A percentile compares a stretch with the other conserved stretches of the same genome.
phyloP scores from a whole-genome alignment of 139 green algal genomes.

The Pseudopediastrum boryanum region DNA sequence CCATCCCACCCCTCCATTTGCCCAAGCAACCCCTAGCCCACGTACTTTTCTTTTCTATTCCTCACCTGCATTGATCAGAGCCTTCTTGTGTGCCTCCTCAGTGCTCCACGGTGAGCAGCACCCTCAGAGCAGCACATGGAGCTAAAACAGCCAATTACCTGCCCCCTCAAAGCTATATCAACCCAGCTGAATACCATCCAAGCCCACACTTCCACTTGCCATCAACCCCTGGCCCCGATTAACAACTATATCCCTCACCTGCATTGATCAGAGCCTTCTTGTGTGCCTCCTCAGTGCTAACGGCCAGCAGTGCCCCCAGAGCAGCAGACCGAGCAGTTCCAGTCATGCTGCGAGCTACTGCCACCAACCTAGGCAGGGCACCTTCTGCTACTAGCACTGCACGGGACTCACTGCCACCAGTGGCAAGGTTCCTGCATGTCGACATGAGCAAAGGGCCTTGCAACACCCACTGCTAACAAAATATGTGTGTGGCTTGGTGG shows the following conservation, averaged over 20 bases:
- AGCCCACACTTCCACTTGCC: not conserved
- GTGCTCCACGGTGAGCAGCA: conserved; percentile 27
- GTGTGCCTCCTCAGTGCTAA: conserved; percentile 28
- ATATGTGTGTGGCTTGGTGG: not conserved
- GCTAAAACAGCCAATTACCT: conserved; percentile 19
- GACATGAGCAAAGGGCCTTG: not conserved
- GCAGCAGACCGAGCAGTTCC: conserved; percentile 21
- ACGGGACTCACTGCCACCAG: conserved; percentile 6
- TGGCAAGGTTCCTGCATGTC: conserved; percentile 28
- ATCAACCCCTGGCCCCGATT: not conserved
- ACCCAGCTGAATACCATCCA: too few relatives aligned
- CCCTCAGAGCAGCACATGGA: conserved; percentile 18
- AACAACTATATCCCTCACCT: not conserved
- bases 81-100: conserved; percentile 15
- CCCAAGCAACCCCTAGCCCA: not conserved
- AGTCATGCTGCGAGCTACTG: conserved; percentile 23
- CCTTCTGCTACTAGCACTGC: conserved; percentile 8
- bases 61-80: conserved; percentile 13
- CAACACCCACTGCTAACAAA: not conserved
- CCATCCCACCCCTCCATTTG: too few relatives aligned
- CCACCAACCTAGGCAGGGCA: conserved; percentile 1
- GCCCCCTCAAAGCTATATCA: too few relatives aligned
- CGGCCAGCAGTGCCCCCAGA: conserved; percentile 24
- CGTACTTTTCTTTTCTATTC: not conserved
- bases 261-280: not conserved